Base-by-base conservation (phyloP, 768 basidiomycete genomes). In the Leccinum fibrillosum region DNA sequence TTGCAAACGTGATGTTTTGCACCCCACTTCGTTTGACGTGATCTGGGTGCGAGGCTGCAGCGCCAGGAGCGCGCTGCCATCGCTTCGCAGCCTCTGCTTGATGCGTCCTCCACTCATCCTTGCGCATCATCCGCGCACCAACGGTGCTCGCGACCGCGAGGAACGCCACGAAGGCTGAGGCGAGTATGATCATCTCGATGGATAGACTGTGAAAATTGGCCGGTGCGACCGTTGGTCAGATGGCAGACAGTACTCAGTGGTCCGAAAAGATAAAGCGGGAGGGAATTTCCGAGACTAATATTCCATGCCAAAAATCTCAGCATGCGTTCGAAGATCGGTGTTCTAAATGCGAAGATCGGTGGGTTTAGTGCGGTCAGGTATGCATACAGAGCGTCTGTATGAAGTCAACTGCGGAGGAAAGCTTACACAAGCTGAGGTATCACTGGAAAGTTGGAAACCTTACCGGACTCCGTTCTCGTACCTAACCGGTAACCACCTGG, bases 1-100 rank as follows among this genome's bases (percentile, higher is more conserved):
- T 88, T 13, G 77, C 72, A 70, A 90, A 90, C 0, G 86, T 88
- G 63, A 90, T 86, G 62, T 87, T 88, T 69, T 86, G 77, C n/a
- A 78, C 74, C 0, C 62, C 54, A n/a, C 56, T 49, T 15, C 30
- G 30, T 30, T 30, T 30, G 30, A 30, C 30, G 30, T 56, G 59
- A 34, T 60, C n/a, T 15, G 49, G 10, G 30, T 55, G 52, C 10
- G 35, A 44, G 17, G 10, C 15, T 1, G 55, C 30, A 30, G 30
- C 3, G 10, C 30, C 39, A 32, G 58, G 23, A n/a, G 19, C 1
- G 13, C 48, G 63, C 10, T 59, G 53, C 71, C 61, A 81, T 48
- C 78, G 73, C 30, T 30, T 30, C 30, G 76, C 80, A 48, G 83
- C 83, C 61, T 79, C 80, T 4, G 67, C 58, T 65, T 84, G 84